A percentile compares a stretch with the other conserved stretches of the same genome.
Conservation (phyloP, 805 yeast species). For the Brettanomyces sp. region DNA sequence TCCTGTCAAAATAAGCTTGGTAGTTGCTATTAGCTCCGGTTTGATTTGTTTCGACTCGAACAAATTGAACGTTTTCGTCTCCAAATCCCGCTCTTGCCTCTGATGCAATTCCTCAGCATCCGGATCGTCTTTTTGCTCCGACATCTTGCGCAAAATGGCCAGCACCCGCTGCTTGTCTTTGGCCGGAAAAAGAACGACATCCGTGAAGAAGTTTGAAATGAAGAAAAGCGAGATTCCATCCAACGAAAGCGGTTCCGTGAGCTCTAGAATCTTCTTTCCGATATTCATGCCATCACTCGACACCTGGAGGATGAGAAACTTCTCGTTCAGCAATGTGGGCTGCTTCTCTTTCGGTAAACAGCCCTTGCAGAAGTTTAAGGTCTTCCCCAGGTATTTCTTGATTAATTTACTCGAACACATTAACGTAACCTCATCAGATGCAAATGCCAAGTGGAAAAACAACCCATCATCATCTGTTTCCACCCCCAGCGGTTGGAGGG, state of each 20-base stretch:
- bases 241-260: conserved; percentile 49
- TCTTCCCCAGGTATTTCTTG: conserved; percentile 27
- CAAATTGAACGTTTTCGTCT: conserved; percentile 26
- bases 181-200: conserved; percentile 51
- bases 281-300: conserved; percentile 51
- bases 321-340: conserved; percentile 33
- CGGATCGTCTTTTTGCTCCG: neutral
- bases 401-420: conserved; percentile 39
- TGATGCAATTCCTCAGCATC: neutral
- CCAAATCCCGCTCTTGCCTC: conserved; percentile 14
- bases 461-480: conserved; percentile 28
- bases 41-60: conserved; percentile 29
- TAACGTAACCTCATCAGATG: conserved; percentile 54
- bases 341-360: conserved; percentile 16
- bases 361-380: conserved; percentile 26
- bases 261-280: conserved; percentile 43
- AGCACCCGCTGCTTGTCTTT: conserved; percentile 35
- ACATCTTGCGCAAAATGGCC: conserved; percentile 30
- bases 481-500: neutral
- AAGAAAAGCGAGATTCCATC: conserved; percentile 52
- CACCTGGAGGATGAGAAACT: conserved; percentile 46
- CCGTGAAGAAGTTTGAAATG: conserved; percentile 53
- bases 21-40: conserved; percentile 33
- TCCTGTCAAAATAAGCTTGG: conserved; percentile 45
- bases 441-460: conserved; percentile 53